phyloP scores from a whole-genome alignment of 169 alveolate species.

The Plasmodium coatneyi region DNA sequence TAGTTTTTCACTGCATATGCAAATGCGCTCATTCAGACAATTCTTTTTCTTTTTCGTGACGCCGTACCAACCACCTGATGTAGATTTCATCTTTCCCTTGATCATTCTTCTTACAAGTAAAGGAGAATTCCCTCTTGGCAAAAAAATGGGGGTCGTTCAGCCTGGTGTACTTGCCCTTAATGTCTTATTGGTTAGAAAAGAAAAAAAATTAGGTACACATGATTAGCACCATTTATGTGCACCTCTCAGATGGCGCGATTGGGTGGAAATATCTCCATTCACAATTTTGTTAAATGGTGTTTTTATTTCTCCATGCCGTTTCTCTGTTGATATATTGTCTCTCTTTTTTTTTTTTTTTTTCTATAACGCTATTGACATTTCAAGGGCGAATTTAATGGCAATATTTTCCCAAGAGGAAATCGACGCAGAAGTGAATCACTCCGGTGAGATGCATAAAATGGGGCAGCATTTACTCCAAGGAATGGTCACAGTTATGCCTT shows the following conservation, averaged over 20 bases:
- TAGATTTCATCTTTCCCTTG: constrained; percentile 68
- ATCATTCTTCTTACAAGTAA: constrained; percentile 65
- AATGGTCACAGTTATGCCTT: not conserved
- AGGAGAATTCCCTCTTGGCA: constrained; percentile 66
- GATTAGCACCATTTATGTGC: not conserved
- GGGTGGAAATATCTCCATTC: not conserved
- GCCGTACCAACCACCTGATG: constrained; percentile 67
- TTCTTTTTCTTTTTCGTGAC: not conserved
- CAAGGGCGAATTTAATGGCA: not conserved
- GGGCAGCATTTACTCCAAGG: not conserved
- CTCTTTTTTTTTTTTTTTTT: not conserved
- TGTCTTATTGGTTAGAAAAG: constrained; percentile 1
- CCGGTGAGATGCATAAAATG: not conserved
- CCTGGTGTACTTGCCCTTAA: constrained; percentile 31
- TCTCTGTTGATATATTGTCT: not conserved
- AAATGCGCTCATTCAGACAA: not conserved
- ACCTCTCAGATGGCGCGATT: not conserved
- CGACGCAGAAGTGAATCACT: not conserved
- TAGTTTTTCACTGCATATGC: not conserved
- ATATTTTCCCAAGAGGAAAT: not conserved
- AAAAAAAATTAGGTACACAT: not conserved
- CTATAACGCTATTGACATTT: not conserved
- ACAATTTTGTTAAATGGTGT: not conserved
- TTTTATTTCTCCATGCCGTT: not conserved
- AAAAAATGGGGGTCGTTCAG: constrained; percentile 61